Percentiles rank a stretch among this genome's conserved stretches.
Evolutionary conservation across 176 grass and related monocot genomes (phyloP).

Genomic region (Carex kokanica): DNA sequence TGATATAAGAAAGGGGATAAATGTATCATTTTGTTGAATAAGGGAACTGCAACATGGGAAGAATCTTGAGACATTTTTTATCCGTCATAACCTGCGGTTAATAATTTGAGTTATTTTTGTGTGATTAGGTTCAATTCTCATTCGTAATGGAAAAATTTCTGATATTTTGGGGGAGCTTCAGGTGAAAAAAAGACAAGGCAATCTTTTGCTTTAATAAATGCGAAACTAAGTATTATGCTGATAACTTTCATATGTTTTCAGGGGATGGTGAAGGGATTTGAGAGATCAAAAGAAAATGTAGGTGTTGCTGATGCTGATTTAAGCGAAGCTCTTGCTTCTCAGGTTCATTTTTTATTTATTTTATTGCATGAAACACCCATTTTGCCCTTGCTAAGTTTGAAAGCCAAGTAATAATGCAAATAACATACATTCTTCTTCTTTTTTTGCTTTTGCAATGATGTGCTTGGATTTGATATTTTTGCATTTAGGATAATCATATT

Average conservation of each 20-base stretch:
- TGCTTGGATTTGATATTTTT: not conserved
- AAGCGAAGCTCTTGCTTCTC: slow-evolving; percentile 37
- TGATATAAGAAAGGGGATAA: not conserved
- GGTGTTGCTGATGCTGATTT: slow-evolving; percentile 13
- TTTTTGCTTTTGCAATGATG: not conserved
- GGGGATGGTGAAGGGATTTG: slow-evolving; percentile 39
- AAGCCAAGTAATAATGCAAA: not conserved
- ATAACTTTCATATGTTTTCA: slow-evolving; percentile 18
- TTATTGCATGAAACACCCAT: not conserved
- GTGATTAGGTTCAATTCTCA: not conserved
- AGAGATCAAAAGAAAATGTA: slow-evolving; percentile 39
- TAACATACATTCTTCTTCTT: not conserved
- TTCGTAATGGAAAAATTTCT: slow-evolving; percentile 65
- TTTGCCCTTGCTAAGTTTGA: not conserved
- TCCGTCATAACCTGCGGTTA: too few species aligned
- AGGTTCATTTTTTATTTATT: slow-evolving; percentile 35
- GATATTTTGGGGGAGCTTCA: slow-evolving; percentile 74
- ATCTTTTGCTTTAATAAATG: not conserved
- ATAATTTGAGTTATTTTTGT: not conserved
- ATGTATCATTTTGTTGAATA: not conserved
- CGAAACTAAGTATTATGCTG: not conserved
- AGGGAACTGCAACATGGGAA: not conserved
- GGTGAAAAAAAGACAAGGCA: slow-evolving; percentile 29
- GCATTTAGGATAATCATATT: not conserved
- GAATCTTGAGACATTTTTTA: not conserved